Conservation (phyloP, 2,329 filamentous ascomycete species). For the Lachnellula arida region DNA sequence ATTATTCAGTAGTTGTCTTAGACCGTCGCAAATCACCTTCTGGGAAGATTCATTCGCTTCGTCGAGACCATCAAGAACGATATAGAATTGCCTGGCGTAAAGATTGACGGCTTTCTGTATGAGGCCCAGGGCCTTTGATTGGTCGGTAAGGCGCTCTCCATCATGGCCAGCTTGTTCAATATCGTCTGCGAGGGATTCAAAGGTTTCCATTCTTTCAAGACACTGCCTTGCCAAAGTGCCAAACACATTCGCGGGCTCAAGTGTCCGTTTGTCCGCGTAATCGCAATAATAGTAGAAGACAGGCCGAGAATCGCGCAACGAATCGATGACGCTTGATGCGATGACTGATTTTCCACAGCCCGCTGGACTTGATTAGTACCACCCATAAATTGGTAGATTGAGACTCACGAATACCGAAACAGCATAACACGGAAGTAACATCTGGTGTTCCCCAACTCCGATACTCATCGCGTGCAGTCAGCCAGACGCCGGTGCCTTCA, state of each 20-base stretch:
- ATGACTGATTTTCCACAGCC: constrained; percentile 11
- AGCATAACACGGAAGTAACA: constrained; percentile 8
- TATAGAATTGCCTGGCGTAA: not conserved
- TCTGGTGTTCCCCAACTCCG: not conserved
- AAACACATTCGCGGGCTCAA: constrained; percentile 12
- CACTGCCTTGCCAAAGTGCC: constrained; percentile 7
- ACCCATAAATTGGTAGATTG: not conserved
- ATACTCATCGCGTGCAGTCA: constrained; percentile 2
- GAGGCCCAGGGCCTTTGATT: constrained; percentile 1
- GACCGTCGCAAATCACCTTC: not conserved
- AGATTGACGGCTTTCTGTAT: not conserved
- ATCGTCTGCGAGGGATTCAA: not conserved
- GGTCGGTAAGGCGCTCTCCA: constrained; percentile 1
- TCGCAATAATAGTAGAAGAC: constrained; percentile 16
- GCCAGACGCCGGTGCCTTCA: constrained; percentile 12
- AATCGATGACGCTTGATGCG: constrained; percentile 15
- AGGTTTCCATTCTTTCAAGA: not conserved
- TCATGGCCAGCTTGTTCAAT: constrained; percentile 8
- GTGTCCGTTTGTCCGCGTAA: constrained; percentile 16
- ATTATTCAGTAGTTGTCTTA: not conserved
- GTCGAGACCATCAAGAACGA: constrained; percentile 12
- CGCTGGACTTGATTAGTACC: constrained; percentile 7
- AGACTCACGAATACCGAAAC: constrained; percentile 15
- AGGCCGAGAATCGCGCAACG: not conserved
- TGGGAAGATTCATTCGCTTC: constrained; percentile 10